These are phyloP conservation scores for Candida railenensis DNA, from an alignment of 805 yeast genomes.

Conservation along the genomic window DNA sequence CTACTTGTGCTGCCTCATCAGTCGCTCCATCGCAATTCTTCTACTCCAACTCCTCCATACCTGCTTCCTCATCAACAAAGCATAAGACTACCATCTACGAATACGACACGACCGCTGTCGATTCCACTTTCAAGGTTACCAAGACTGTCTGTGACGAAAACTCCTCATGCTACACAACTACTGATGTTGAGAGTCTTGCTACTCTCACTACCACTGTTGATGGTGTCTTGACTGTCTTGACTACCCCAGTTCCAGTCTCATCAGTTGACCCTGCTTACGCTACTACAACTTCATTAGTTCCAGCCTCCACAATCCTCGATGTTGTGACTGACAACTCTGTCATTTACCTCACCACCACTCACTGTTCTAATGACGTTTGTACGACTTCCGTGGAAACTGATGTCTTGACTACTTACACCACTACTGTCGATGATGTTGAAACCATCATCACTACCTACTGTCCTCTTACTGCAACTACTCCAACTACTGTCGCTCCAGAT, in stretches of 20 bases:
- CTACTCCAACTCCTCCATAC: constrained; percentile 15
- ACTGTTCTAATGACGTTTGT: constrained; percentile 6
- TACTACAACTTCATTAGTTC: constrained; percentile 11
- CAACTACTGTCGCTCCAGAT: constrained; percentile 7
- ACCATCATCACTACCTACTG: constrained; percentile 42
- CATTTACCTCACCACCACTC: neutral
- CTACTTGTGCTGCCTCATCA: constrained; percentile 10
- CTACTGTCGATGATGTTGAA: constrained; percentile 30
- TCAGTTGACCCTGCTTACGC: constrained; percentile 8
- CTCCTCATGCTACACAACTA: constrained; percentile 32
- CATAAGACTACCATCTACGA: constrained; percentile 17
- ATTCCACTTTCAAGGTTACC: constrained; percentile 15
- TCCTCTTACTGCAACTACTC: constrained; percentile 17
- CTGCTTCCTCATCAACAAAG: constrained; percentile 4
- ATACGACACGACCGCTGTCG: constrained; percentile 23
- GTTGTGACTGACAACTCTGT: neutral
- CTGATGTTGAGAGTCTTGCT: constrained; percentile 27
- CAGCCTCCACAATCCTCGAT: neutral
- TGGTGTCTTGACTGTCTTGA: constrained; percentile 39
- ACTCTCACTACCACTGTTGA: constrained; percentile 37
- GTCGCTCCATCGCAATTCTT: constrained; percentile 21
- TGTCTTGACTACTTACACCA: constrained; percentile 25
- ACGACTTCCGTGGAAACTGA: constrained; percentile 15
- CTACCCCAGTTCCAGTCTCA: constrained; percentile 28
- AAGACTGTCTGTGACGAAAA: constrained; percentile 31